Evolutionary conservation across 2,329 filamentous ascomycete species (phyloP).

Genomic region (Trichoderma asperellum): DNA sequence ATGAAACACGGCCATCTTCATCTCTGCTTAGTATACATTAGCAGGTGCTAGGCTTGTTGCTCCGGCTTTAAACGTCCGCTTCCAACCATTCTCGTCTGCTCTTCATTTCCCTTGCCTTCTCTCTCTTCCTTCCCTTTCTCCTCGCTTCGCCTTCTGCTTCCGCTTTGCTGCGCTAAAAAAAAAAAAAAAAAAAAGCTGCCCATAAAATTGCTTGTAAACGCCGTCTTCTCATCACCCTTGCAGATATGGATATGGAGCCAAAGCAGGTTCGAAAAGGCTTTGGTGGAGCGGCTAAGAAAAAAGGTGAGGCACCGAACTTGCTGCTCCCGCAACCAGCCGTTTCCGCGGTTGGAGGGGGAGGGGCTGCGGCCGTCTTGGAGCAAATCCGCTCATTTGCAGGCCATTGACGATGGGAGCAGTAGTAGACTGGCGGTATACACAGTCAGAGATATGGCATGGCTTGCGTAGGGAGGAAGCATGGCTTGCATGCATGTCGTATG

Average conservation of each 20-base stretch:
- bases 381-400: background rate
- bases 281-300: constrained; percentile 20
- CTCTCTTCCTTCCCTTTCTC: background rate
- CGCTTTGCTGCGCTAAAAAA: background rate
- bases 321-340: constrained; percentile 26
- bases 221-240: background rate
- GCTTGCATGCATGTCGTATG: background rate
- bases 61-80: background rate
- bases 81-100: background rate
- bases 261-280: background rate
- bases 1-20: background rate
- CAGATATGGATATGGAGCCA: background rate
- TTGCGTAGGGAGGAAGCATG: background rate
- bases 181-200: background rate
- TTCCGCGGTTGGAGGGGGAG: constrained; percentile 17
- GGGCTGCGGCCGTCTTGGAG: constrained; percentile 16
- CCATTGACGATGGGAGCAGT: background rate
- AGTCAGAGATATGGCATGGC: too few species aligned
- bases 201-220: too few species aligned
- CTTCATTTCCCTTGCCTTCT: background rate
- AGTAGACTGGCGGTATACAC: background rate
- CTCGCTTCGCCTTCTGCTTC: background rate
- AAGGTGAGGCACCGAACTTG: constrained; percentile 22
- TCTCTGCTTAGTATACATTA: background rate
- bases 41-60: too few species aligned